These are phyloP conservation scores for Jatropha multifida DNA, from an alignment of 441 rosid species.

Conservation along the genomic window DNA sequence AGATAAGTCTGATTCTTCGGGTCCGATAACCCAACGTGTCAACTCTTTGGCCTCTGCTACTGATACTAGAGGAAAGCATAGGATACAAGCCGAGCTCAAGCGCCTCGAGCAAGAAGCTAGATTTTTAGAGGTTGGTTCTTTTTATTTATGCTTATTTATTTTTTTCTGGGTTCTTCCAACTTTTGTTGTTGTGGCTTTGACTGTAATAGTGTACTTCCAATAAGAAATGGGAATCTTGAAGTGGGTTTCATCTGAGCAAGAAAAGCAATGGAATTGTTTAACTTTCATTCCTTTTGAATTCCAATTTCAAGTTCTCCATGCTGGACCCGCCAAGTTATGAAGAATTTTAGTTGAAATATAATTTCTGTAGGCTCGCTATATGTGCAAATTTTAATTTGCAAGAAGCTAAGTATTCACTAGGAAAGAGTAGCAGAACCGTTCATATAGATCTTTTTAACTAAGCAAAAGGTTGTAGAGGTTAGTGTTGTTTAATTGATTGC, in stretches of 20 bases:
- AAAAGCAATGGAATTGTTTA: neutral
- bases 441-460: neutral
- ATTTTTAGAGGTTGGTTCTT: slow-evolving; percentile 64
- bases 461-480: neutral
- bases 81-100: slow-evolving; percentile 86
- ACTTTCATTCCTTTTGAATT: neutral
- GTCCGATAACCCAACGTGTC: slow-evolving; percentile 47
- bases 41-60: slow-evolving; percentile 34
- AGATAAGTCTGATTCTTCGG: slow-evolving; percentile 57
- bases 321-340: neutral
- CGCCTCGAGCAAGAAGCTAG: slow-evolving; percentile 90
- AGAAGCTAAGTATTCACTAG: neutral
- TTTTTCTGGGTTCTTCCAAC: neutral
- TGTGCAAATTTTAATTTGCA: neutral
- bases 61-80: slow-evolving; percentile 84
- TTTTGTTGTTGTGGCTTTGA: slow-evolving; percentile 8
- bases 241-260: neutral
- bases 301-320: neutral
- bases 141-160: neutral
- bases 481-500: neutral
- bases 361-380: neutral
- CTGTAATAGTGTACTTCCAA: neutral
- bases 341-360: neutral
- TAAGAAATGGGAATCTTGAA: slow-evolving; percentile 6
- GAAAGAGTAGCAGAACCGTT: neutral